Base-by-base conservation (phyloP, 495 filamentous ascomycete genomes). In the Pyronema omphalodes region DNA sequence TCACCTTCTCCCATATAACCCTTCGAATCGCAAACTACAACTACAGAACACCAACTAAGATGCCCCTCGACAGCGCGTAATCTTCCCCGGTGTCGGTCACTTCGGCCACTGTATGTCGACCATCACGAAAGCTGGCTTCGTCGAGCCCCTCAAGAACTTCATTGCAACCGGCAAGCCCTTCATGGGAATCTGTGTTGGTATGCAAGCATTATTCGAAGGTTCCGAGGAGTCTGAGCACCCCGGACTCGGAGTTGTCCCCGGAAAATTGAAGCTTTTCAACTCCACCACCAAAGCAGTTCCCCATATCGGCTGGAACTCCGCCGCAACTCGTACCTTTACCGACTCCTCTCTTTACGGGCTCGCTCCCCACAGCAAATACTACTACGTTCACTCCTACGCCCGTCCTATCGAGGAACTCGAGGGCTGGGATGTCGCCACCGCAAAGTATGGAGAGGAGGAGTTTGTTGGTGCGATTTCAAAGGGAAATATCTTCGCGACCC, bases 251-350 rank as follows among this genome's bases (percentile, higher is more conserved):
- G 35, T 94, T 18, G 76, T 96, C 51, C 79, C 81, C 14, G 77
- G 77, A 37, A 70, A 66, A 15, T 76, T 98, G 58, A 71, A 75
- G 60, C 81, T 81, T 51, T 96, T 98, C 68, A 70, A 85, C 59
- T 79, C 85, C 61, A 57, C 58, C 18, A 71, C 78, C 17, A 98
- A 98, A 65, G 79, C 89, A 37, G 91, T 98, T 33, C 91, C 91
- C 29, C 93, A 96, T 65, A 98, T 98, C 62, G 91, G 91, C 11
- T 98, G 91, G 91, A 98, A 98, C 64, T 87, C 80, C 34, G 91
- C 91, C 40, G 76, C 74, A 55, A 73, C 76, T 4, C 46, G 53
- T 0, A 43, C 45, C 15, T 34, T 44, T 7, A 70, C 67, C 36
- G 71, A 70, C 39, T 37, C 56, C 14, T 54, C 52, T 0, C 46